These are phyloP conservation scores for Yarrowia divulgata DNA, from an alignment of 805 yeast genomes.

Conservation along the genomic window DNA sequence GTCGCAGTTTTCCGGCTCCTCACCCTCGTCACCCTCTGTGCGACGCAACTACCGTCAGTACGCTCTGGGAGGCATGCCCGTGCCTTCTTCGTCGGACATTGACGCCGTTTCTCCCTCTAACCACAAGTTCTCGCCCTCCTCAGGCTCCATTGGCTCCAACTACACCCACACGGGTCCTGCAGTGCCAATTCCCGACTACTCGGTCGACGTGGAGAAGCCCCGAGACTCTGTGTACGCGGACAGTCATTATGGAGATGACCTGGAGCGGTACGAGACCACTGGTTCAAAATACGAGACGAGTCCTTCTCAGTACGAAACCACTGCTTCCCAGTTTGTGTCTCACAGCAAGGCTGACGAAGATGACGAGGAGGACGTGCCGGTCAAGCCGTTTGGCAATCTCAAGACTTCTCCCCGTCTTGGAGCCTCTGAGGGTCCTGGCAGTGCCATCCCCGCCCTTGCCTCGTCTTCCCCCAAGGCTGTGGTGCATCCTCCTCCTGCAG, in stretches of 20 bases:
- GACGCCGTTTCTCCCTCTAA: constrained; percentile 23
- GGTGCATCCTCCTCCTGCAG: not conserved
- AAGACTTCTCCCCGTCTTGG: constrained; percentile 16
- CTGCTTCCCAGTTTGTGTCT: constrained; percentile 24
- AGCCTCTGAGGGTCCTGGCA: not conserved
- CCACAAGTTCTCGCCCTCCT: constrained; percentile 28
- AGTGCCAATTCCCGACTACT: constrained; percentile 26
- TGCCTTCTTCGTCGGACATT: constrained; percentile 24
- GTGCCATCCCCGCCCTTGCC: constrained; percentile 1
- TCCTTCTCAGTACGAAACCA: constrained; percentile 3
- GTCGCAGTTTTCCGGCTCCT: constrained; percentile 13
- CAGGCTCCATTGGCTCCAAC: constrained; percentile 25
- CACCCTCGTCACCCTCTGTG: constrained; percentile 31
- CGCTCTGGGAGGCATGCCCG: constrained; percentile 33
- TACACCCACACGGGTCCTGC: constrained; percentile 14
- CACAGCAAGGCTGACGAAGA: not conserved
- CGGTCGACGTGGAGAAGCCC: constrained; percentile 31
- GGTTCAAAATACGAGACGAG: too few relatives aligned
- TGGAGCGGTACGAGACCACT: too few relatives aligned
- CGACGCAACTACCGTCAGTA: constrained; percentile 37
- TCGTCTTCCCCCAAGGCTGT: not conserved
- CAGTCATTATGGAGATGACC: constrained; percentile 20
- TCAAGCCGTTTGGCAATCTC: constrained; percentile 25
- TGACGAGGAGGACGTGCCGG: constrained; percentile 23
- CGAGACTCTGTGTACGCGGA: constrained; percentile 28